Base-by-base conservation (phyloP, 345 rosid species). In the Camelina sativa region DNA sequence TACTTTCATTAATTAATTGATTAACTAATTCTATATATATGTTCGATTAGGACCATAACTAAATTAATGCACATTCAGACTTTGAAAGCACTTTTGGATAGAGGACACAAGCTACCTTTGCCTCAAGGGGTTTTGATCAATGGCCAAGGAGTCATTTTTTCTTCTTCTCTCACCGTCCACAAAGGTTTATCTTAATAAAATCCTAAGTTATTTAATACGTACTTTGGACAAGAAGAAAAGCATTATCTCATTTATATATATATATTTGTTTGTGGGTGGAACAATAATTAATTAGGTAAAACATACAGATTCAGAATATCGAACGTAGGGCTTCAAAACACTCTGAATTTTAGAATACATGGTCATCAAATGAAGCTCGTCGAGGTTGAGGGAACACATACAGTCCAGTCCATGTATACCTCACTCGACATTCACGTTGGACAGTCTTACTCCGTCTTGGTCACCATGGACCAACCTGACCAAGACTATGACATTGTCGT, bases 381-480 rank as follows among this genome's bases (percentile, higher is more conserved):
- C 7, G 98, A 94, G 81, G 96, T 90, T 0, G 97, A 94, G 62
- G 98, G 98, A 28, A 91, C 95, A 15, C 96, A 94, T 78, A 90
- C 98, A 0, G 56, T 89, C 28, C 98, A 94, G 70, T 80, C 85
- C 59, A 65, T 79, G 12, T 88, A 86, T 70, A 72, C 85, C 1
- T 85, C 91, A 0, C 79, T 94, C 13, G 98, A 91, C 70, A 75
- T 94, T 55, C 97, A 91, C 52, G 91, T 88, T 55, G 96, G 98
- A 7, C 98, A 94, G 53, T 89, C 96, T 53, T 90, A 83, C 71
- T 94, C 98, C 1, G 95, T 94, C 62, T 80, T 94, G 3, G 90
- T 94, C 70, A 87, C 98, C 15, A 88, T 89, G 79, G 95, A 90
- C 70, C 97, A 92, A 48, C 72, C 86, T 11, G 78, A 86, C 0